Evolutionary conservation across 2,329 filamentous ascomycete species (phyloP).

Genomic region (Rhexocercosporidium sp.): DNA sequence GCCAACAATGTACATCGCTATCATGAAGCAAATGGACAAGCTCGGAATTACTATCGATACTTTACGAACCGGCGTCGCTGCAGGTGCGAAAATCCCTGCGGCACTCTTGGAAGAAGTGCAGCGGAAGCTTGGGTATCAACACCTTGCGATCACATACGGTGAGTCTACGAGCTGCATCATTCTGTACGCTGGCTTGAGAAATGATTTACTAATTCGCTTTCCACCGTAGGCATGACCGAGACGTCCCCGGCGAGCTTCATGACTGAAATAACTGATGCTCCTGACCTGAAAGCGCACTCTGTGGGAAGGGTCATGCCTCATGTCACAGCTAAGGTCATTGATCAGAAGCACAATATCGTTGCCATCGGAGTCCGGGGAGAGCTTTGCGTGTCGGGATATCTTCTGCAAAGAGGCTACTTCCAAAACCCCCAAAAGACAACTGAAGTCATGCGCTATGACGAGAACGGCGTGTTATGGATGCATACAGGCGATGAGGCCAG

Average conservation of each 20-base stretch:
- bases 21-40: conserved; percentile 39
- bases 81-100: conserved; percentile 66
- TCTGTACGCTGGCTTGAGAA: background rate
- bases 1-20: conserved; percentile 74
- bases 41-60: conserved; percentile 38
- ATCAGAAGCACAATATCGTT: conserved; percentile 57
- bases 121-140: too few species aligned
- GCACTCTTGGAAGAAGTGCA: conserved; percentile 67
- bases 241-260: conserved; percentile 83
- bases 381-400: conserved; percentile 68
- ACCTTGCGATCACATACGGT: conserved; percentile 51
- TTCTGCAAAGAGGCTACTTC: conserved; percentile 66
- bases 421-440: conserved; percentile 49
- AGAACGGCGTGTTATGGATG: conserved; percentile 50
- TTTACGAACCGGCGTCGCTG: conserved; percentile 72
- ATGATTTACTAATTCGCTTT: background rate
- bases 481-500: conserved; percentile 59
- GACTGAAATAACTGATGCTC: too few species aligned
- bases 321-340: conserved; percentile 73
- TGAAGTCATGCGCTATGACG: conserved; percentile 38
- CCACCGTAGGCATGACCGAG: conserved; percentile 66
- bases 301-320: conserved; percentile 81
- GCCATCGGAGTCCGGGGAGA: conserved; percentile 63
- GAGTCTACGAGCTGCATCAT: too few species aligned
- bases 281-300: too few species aligned